Base-by-base conservation (phyloP, 495 filamentous ascomycete genomes). In the Amphirosellinia nigrospora region DNA sequence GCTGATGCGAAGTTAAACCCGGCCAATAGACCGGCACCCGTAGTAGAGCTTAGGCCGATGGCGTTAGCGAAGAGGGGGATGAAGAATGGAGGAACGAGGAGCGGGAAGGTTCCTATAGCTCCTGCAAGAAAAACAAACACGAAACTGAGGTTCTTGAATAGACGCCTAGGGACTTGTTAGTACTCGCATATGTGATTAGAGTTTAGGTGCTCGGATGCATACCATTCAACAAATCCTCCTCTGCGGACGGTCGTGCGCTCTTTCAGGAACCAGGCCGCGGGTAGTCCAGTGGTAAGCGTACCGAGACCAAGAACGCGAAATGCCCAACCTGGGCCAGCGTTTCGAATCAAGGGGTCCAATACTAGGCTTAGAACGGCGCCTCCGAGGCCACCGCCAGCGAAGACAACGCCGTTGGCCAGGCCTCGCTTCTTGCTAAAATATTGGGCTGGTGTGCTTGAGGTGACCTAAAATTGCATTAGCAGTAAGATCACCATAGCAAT, bases 51-150 rank as follows among this genome's bases (percentile, higher is more conserved):
- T 50, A 88, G 75, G 2, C 84, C 83, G 85, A 76, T 71, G 21
- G 74, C 68, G 11, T 65, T 65, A 46, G 69, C 64, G 43, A 74
- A 76, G 28, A 76, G 74, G 0, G 88, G 88, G 0, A 90, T 74
- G 73, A 88, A 89, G 76, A 88, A 89, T 0, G 87, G 85, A 0
- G 88, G 88, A 2, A 90, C 87, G 61, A 89, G 84, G 10, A 89
- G 81, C 0, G 88, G 84, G 72, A 90, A 90, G 23, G 86, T 89
- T 3, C 81, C 88, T n/a, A 89, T 85, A 3, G 84, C 86, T 3
- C 86, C 86, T 3, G 82, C 82, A 6, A 85, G 59, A 69, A 89
- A 89, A 36, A 90, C 77, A 0, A 84, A 77, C 6, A 77, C 55
- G 73, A 89, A 90, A 30, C 80, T 82, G 9, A 80, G 48, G 66